These are phyloP conservation scores for Ormosia emarginata DNA, from an alignment of 306 rosid genomes.

Conservation along the genomic window DNA sequence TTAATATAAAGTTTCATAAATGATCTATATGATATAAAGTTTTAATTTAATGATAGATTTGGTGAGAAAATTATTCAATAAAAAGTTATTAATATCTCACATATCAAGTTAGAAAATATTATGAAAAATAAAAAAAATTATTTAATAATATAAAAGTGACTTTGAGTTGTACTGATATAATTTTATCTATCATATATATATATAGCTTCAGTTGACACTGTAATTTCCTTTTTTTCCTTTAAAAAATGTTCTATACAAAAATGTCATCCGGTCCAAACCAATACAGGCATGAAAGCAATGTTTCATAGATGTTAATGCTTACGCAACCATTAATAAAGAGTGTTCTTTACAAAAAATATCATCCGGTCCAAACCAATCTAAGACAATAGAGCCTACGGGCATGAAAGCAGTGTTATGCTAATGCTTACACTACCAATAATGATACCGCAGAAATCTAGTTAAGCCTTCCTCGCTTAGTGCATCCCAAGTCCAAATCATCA, in stretches of 20 bases:
- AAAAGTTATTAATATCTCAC: no score
- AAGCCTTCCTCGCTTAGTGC: slow-evolving; percentile 15
- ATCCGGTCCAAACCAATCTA: neutral
- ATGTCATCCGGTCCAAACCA: neutral
- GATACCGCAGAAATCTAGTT: neutral
- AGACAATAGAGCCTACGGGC: neutral
- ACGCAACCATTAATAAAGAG: neutral
- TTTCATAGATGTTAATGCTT: neutral
- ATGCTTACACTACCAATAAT: neutral
- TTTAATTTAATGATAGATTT: no score
- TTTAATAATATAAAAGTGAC: no score
- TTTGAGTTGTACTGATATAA: no score
- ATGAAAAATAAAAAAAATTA: no score
- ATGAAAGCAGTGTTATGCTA: neutral
- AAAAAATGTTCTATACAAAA: neutral
- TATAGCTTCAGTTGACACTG: neutral
- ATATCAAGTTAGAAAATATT: no score
- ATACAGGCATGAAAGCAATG: neutral
- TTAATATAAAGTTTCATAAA: no score
- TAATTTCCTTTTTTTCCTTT: neutral
- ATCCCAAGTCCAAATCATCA: slow-evolving; percentile 19
- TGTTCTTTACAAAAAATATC: neutral
- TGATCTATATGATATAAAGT: no score
- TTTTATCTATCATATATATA: no score
- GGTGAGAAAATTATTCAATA: no score